Evolutionary conservation across 139 green algal genomes (phyloP), one percentile per base, ranked within the genome.

Genomic region (Chlamydomonas sp.): DNA sequence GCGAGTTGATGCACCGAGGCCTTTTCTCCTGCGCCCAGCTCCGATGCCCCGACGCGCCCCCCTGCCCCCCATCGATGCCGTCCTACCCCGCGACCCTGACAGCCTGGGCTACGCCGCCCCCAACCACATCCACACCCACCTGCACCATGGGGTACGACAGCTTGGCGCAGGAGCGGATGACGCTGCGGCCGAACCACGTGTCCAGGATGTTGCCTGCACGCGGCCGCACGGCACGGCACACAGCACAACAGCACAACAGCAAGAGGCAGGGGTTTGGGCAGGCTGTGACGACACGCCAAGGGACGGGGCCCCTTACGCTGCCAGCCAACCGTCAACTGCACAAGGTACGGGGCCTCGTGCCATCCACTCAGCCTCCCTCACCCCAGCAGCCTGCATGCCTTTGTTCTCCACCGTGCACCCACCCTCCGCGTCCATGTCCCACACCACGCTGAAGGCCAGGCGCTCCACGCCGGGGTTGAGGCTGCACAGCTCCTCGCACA

Each of bases 401-500:
- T 18, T n/a, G 20, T 20, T 63, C 69, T 16, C 69, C 69, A 31
- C 69, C 69, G 5, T 16, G 14, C 69, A 67, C 80, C 67, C 82
- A 86, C 82, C 82, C 57, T 80, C 20, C 0, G 69, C 59, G 60
- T 89, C 91, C 93, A 98, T 90, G 86, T 98, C 96, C 97, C 97
- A 99, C 71, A 97, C 90, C 10, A 99, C 91, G 49, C 93, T 97
- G 89, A 99, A 97, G 0, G 96, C 90, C 49, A 98, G 90, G 6
- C 97, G 93, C 49, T 98, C 96, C 61, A 94, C 91, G 61, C 96
- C 96, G 4, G 96, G 91, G 78, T 97, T 95, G 79, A 98, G 90
- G 60, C 86, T 94, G 87, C 97, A 99, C 78, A 99, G 95, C 88
- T 98, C 85, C 93, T 99, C 96, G 85, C 95, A 98, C 86, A 99